Base-by-base conservation (phyloP, 148 eudicot genomes). In the Pharnaceum exiguum region DNA sequence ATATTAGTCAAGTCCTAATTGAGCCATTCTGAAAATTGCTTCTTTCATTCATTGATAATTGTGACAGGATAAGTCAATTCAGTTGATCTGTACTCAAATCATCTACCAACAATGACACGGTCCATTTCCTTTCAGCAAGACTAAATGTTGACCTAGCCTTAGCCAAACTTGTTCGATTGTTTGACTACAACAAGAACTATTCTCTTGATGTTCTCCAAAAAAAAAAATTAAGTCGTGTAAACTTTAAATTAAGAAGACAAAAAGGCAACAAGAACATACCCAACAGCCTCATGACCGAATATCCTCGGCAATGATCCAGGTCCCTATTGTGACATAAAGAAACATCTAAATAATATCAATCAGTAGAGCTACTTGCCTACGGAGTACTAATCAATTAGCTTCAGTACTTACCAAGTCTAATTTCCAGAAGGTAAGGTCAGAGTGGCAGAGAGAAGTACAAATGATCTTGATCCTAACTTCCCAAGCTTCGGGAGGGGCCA, bases 231-330 rank as follows among this genome's bases (percentile, higher is more conserved):
- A 59, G 7, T 40, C 24, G 19, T 23, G 45, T 42, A 38, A 55
- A 36, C n/a, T n/a, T n/a, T n/a, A n/a, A n/a, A n/a, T 35, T 7
- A 35, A 35, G 38, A 35, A 6, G 38, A 35, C 38, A 35, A 35
- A 12, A 6, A 35, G 38, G 12, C 7, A 12, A 16, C 10, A 10
- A 10, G 17, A 2, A 36, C 48, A 62, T 77, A 79, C 96, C 96
- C 96, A 16, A 79, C 83, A 32, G 87, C 93, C 69, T 89, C 96
- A 36, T 89, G 96, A 24, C 96, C 96, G 30, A 85, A 77, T 24
- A 89, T 89, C 67, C 75, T 85, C 8, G 93, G 93, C 43, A 60
- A 72, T 53, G 21, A 62, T 24, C 74, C 54, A 27, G 82, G 82
- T 36, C 79, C 88, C 85, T 71, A 43, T 18, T 19, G 7, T 18